Evolutionary conservation across 1,139 yeast species (phyloP), one percentile per base, ranked within the genome.

Genomic region (Petasospora fabianii): DNA sequence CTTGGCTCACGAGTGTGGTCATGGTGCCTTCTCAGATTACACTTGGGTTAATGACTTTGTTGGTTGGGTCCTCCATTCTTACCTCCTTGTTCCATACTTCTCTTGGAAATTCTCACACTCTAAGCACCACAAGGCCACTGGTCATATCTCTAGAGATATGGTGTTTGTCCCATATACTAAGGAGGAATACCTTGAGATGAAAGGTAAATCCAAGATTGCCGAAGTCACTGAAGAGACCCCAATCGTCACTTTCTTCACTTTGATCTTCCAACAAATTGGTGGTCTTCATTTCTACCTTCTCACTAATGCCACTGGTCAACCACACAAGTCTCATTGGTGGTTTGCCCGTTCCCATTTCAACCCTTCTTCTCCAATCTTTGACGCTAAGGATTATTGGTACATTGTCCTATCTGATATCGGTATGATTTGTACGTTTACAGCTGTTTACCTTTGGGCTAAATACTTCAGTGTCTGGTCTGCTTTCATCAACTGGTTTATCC

Each of bases 1-100:
- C 47, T 64, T 85, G 61, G 95, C 95, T 44, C 95, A 85, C 64
- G 95, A 85, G 65, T 85, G 95, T 68, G 95, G 95, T 39, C 95
- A 85, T 63, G 83, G 80, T 43, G 95, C 95, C 22, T 85, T 85
- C 58, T 76, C 85, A 19, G 87, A 84, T 55, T 80, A 78, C 57
- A 74, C 73, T 48, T 61, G 68, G 58, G 73, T 84, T 48, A 84
- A 85, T 61, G 92, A 85, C 60, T 62, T 75, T 35, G 80, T 81
- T 36, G 95, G 95, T 39, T 85, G 95, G 95, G 66, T 82, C 27
- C 66, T 85, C 46, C 95, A 85, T 66, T 83, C 94, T 27, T 78
- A 76, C 56, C 69, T 81, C 56, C 64, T 84, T 48, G 95, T 85
- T 42, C 95, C 95, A 33, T 85, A 82, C 66, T 85, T 84, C 59